Base-by-base conservation (phyloP, 306 rosid genomes). In the Castanea sativa region DNA sequence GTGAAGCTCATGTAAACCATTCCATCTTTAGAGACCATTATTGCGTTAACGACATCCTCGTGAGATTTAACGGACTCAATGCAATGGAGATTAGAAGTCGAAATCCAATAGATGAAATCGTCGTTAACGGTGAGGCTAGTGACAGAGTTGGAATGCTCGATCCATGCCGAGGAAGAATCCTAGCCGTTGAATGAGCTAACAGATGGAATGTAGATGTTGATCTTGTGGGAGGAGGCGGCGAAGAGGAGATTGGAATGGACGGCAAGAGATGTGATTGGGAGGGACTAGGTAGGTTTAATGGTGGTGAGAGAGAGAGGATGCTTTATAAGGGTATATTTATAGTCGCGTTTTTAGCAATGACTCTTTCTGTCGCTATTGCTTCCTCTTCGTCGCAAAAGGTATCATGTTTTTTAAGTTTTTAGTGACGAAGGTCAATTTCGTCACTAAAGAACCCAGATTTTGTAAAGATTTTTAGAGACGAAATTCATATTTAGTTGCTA, bases 1-100 rank as follows among this genome's bases (percentile, higher is more conserved):
- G 95, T 88, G 6, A 97, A 94, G 21, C 97, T 97, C 0, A 97
- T 94, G 76, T 94, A 94, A 0, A 94, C 87, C 0, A 87, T 91
- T 18, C 99, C 99, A 32, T 86, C 92, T 3, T 21, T 53, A 1
- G 97, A 89, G 2, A 92, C 99, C 13, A 72, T 92, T 1, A 94
- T 92, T 3, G 97, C 92, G 85, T 91, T 92, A n/a, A 94, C 78
- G 3, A 97, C 97, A 30, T 94, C 99, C n/a, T 94, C 97, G 85
- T 94, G 99, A 1, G 94, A 97, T 65, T 72, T 85, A 1, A 94
- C 79, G 0, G 97, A 91, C 83, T 94, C 95, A 1, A 85, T 13
- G 49, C 97, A 94, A 2, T 94, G 91, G 33, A 88, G 90, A 76
- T 89, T 87, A 2, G 94, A 85, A 6, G 83, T 78, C 4, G 99